Conservation (phyloP, 208 protist species). For the Leishmania gerbilli region DNA sequence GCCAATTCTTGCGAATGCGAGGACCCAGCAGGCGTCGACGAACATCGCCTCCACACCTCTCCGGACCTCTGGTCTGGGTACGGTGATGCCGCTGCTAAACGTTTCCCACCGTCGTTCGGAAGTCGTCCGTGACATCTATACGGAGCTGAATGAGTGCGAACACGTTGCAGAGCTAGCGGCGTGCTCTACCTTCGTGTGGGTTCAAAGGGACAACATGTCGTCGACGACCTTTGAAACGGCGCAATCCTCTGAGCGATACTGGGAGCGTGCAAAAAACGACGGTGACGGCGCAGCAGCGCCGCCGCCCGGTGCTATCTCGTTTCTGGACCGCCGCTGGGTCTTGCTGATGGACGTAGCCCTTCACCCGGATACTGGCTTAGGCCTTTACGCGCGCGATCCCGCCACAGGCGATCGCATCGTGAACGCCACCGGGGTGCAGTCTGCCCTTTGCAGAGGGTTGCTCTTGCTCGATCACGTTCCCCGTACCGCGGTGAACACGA, state of each 20-base stretch:
- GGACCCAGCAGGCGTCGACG: background rate
- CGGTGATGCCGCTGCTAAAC: constrained; percentile 3
- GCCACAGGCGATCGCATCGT: constrained; percentile 8
- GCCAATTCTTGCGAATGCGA: background rate
- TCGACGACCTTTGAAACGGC: constrained; percentile 5
- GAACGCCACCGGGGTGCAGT: background rate
- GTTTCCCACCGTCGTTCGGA: too few species aligned
- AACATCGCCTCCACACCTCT: background rate
- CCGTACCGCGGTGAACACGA: constrained; percentile 4
- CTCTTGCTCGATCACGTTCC: constrained; percentile 54
- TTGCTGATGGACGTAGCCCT: background rate
- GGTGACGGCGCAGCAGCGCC: background rate
- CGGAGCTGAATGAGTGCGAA: constrained; percentile 17
- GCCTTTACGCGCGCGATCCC: constrained; percentile 1
- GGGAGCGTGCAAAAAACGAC: background rate
- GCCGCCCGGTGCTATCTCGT: background rate
- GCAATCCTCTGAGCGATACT: background rate
- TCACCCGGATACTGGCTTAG: background rate
- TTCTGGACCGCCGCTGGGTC: constrained; percentile 8
- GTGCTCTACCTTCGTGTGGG: constrained; percentile 35
- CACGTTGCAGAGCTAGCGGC: background rate
- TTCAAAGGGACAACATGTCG: constrained; percentile 5
- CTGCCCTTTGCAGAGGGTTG: background rate
- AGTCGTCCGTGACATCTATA: background rate
- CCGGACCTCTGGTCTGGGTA: background rate